Base-by-base conservation (phyloP, 2,329 filamentous ascomycete species). In the Aspergillus sp. region DNA sequence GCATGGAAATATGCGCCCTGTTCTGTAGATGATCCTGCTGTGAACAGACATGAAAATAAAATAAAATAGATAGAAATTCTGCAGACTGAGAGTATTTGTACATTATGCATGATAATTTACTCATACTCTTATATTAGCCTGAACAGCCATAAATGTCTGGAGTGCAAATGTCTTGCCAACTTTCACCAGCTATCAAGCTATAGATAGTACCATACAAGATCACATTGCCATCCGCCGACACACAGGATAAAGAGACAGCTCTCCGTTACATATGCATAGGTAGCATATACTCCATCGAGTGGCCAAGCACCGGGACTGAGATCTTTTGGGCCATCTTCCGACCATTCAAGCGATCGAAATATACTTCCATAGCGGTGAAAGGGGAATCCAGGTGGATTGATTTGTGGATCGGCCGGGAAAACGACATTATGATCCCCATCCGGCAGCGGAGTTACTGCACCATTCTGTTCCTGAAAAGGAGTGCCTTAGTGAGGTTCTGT, bases 391-490 rank as follows among this genome's bases (percentile, higher is more conserved):
- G 48, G 48, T 3, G 47, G 45, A 33, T 46, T 4, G 7, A 6
- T 39, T n/a, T 10, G 29, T 10, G 50, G 42, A 41, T 52, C 47
- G 3, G 19, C 47, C 7, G 49, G 41, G 29, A 52, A 52, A 2
- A 52, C 42, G 9, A 52, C 45, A 12, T 52, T 52, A 29, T 52
- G 50, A 29, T 19, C 47, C 50, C 10, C 50, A 47, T 38, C 50
- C 48, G 8, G 50, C 50, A 6, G 47, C 45, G 3, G 45, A 50
- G 29, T 52, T 52, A 19, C 48, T 45, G 10, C 50, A 50, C 46
- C 50, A 50, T 28, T 52, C 45, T 10, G 46, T 52, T n/a, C 50
- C 48, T 6, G 50, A 48, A 26, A 48, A 50, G 7, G 10, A 52
- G 42, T 1, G 47, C 44, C 30, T 42, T 30, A 5, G 49, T 48